Evolutionary conservation across 208 protist genomes (phyloP), one percentile per base, ranked within the genome.

Genomic region (Wallacemonas sp.): DNA sequence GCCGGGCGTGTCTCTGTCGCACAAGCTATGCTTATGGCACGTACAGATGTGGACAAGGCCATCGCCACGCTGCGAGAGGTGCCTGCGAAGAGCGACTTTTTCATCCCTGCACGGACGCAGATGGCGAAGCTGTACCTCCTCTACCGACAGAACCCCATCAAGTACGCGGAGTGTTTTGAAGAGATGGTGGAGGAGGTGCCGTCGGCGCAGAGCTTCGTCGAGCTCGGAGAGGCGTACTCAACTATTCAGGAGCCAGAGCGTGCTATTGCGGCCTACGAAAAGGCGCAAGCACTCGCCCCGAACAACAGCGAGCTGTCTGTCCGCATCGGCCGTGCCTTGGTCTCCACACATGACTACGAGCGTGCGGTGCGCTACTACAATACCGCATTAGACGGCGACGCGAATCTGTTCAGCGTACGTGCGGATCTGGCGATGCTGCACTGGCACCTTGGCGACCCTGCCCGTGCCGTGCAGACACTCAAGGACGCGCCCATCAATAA

Each of bases 311-410:
- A 86, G 28, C 79, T 98, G 21, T 84, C 88, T 17, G 80, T 90
- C 38, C 95, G 95, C 58, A 97, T 98, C 68, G 97, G 95, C 19
- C 84, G 91, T 9, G 87, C 93, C 17, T 77, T 98, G 49, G 94
- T 98, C 56, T 77, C 84, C 17, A 95, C 92, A 19, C 96, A 98
- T 79, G 90, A 98, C 72, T 98, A 97, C 71, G 70, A 85, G 44
- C 84, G 90, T 46, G 96, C 95, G 0, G 84, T 97, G 27, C 71
- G 79, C 8, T 98, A 97, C 80, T 98, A 98, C 75, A 51, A 74
- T 22, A 79, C 95, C 36, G 93, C 96, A 9, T 60, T 97, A 28
- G 59, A 71, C 21, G 45, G 67, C 36, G 91, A 96, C 53, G 70
- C 71, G 22, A 66, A 68, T n/a, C 74, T 91, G 53, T 82, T 91